Evolutionary conservation across 768 basidiomycete species (phyloP).

Genomic region (Auricularia auricula-judae): DNA sequence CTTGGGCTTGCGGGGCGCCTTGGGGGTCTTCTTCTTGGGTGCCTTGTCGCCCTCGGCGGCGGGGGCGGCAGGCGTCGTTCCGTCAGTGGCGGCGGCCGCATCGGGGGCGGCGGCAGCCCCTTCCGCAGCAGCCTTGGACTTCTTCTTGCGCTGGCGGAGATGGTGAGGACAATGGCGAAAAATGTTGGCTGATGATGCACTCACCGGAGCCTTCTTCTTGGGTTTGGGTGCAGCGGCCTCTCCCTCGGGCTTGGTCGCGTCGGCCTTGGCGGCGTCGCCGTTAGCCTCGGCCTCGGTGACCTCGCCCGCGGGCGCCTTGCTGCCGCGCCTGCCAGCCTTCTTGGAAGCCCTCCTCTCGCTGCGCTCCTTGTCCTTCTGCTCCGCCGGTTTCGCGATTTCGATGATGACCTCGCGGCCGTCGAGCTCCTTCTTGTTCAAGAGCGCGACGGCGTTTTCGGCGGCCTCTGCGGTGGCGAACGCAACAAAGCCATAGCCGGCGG

Average conservation of each 20-base stretch:
- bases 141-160: conserved; percentile 25
- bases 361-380: conserved; percentile 76
- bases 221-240: conserved; percentile 62
- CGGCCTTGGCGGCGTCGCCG: conserved; percentile 46
- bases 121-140: conserved; percentile 29
- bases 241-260: conserved; percentile 38
- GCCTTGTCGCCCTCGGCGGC: conserved; percentile 17
- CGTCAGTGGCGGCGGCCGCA: conserved; percentile 22
- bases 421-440: conserved; percentile 80
- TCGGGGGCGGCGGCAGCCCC: conserved; percentile 19
- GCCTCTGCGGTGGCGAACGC: conserved; percentile 71
- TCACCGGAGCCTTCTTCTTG: conserved; percentile 54
- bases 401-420: conserved; percentile 82
- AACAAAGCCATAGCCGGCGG: conserved; percentile 91
- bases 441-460: conserved; percentile 75
- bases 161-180: neutral
- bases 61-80: conserved; percentile 24
- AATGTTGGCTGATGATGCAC: conserved; percentile 17
- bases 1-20: conserved; percentile 49
- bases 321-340: conserved; percentile 75
- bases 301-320: conserved; percentile 80
- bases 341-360: conserved; percentile 71
- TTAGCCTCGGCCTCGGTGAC: conserved; percentile 84
- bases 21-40: conserved; percentile 41
- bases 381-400: conserved; percentile 86